A percentile compares a stretch with the other conserved stretches of the same genome.
These are phyloP conservation scores for Luffa aegyptiaca DNA, from an alignment of 306 rosid species.

Conservation along the genomic window DNA sequence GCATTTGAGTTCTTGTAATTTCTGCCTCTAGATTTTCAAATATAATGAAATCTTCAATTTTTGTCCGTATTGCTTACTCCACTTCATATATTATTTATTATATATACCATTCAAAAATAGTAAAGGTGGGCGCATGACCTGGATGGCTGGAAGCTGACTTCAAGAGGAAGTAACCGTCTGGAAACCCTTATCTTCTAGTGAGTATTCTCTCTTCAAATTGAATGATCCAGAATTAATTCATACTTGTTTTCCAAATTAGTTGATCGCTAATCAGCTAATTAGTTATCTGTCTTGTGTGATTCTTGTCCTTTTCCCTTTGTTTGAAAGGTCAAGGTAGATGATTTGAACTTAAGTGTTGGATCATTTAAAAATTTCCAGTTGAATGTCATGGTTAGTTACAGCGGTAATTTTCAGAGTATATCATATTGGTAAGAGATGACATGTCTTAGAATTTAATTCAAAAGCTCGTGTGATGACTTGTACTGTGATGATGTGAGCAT, in stretches of 20 bases:
- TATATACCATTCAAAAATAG: background rate
- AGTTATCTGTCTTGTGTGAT: background rate
- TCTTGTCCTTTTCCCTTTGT: background rate
- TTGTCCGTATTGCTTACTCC: background rate
- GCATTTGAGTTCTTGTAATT: background rate
- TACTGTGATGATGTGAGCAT: background rate
- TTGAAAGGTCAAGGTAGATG: background rate
- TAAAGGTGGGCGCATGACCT: background rate
- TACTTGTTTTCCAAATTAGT: background rate
- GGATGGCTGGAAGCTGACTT: conserved; percentile 6
- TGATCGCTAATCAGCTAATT: background rate
- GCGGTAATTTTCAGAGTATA: background rate
- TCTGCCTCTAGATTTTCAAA: background rate
- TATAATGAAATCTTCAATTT: conserved; percentile 4
- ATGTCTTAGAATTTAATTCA: background rate
- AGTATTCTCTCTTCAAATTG: background rate
- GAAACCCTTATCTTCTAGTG: background rate
- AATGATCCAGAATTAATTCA: background rate
- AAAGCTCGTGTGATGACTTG: background rate
- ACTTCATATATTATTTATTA: background rate
- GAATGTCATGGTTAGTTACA: background rate
- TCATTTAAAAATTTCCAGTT: background rate
- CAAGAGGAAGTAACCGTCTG: background rate
- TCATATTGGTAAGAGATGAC: background rate
- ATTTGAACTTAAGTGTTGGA: background rate